Conservation (phyloP, 2,329 filamentous ascomycete species). For the Epichloe hybrida region DNA sequence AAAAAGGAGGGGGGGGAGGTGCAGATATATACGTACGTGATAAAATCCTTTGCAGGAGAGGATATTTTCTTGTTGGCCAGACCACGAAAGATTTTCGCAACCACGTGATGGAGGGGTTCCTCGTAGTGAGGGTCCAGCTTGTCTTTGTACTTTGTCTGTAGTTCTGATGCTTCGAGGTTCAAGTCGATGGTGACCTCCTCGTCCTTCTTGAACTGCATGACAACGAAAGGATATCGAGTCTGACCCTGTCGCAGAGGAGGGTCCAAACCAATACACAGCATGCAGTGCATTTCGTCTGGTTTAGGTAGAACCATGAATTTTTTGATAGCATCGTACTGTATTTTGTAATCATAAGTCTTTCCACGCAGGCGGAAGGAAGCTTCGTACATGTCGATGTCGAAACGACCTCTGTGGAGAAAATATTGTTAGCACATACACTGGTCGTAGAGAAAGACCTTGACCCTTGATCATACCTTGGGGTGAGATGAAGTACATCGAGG, state of each 20-base stretch:
- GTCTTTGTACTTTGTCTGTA: conserved; percentile 76
- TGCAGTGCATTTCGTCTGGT: conserved; percentile 91
- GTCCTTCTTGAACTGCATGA: conserved; percentile 98
- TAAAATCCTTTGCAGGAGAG: conserved; percentile 85
- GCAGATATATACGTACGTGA: conserved; percentile 39
- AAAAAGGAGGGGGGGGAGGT: background rate
- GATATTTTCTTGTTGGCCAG: conserved; percentile 91
- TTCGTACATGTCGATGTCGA: conserved; percentile 99
- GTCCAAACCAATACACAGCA: conserved; percentile 89
- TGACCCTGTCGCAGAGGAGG: conserved; percentile 93
- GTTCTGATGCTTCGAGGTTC: conserved; percentile 84
- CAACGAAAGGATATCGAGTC: conserved; percentile 92
- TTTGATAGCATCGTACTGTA: conserved; percentile 97
- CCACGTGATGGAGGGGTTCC: conserved; percentile 81
- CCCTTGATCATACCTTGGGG: conserved; percentile 51
- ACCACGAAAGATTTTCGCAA: conserved; percentile 90
- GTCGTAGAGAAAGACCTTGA: background rate
- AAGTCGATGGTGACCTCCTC: conserved; percentile 94
- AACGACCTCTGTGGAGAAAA: conserved; percentile 60
- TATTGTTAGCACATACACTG: background rate
- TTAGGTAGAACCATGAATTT: conserved; percentile 98
- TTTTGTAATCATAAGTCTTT: conserved; percentile 99
- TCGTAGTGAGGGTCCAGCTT: conserved; percentile 85
- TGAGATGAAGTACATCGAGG: conserved; percentile 91
- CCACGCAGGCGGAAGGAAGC: conserved; percentile 90